Evolutionary conservation across 2,329 filamentous ascomycete species (phyloP).

Genomic region (Pseudogymnoascus sp.): DNA sequence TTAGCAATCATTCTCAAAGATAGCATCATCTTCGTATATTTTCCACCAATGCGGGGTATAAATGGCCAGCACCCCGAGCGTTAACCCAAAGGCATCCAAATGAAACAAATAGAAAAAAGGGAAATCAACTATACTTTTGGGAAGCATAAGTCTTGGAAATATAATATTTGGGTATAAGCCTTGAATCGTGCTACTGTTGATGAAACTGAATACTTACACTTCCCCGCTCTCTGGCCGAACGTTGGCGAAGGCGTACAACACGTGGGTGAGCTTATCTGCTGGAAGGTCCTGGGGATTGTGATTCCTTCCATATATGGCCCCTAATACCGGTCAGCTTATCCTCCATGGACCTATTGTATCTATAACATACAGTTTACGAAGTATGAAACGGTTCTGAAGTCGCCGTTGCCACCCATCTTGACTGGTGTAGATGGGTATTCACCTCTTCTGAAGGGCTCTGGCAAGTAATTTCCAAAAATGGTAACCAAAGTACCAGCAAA

Average conservation of each 20-base stretch:
- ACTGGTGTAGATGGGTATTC: conserved; percentile 1
- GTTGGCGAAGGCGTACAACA: conserved; percentile 89
- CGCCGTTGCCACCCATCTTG: conserved; percentile 28
- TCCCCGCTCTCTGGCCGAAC: conserved; percentile 71
- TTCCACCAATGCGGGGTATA: background rate
- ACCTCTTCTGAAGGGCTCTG: background rate
- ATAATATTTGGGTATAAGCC: background rate
- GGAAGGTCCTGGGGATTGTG: conserved; percentile 81
- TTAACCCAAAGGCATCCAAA: background rate
- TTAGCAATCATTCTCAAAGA: conserved; percentile 1
- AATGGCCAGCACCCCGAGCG: no score
- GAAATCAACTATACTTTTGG: background rate
- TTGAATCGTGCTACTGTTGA: background rate
- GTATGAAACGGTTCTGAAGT: conserved; percentile 62
- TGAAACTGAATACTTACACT: conserved; percentile 41
- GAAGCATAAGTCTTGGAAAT: background rate
- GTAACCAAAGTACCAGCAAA: conserved; percentile 17
- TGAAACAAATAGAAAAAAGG: background rate
- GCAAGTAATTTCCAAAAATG: conserved; percentile 9
- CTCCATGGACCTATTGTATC: background rate
- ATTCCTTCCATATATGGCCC: conserved; percentile 80
- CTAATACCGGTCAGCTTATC: conserved; percentile 20
- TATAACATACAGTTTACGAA: conserved; percentile 56
- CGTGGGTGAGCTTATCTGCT: conserved; percentile 71
- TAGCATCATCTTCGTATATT: background rate